Conservation (phyloP, 1,284 basidiomycete genomes). For the Exsudoporus floridanus region DNA sequence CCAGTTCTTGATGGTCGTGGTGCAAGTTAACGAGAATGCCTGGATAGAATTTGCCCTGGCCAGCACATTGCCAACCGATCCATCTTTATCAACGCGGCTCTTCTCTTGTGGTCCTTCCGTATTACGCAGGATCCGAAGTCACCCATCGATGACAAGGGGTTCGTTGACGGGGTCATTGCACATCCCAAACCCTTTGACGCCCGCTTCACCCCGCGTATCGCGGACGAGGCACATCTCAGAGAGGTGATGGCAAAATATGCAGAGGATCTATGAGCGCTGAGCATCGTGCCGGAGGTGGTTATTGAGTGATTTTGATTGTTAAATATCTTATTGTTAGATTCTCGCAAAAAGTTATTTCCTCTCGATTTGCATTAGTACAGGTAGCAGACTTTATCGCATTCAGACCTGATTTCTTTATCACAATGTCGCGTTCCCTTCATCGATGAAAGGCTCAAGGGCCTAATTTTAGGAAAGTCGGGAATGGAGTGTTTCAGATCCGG, state of each 20-base stretch:
- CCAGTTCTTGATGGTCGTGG: background rate
- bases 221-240: conserved; percentile 24
- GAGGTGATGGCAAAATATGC: conserved; percentile 28
- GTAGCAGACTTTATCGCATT: background rate
- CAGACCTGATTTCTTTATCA: background rate
- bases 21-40: conserved; percentile 1
- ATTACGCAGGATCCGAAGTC: conserved; percentile 48
- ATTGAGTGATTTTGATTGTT: background rate
- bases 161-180: conserved; percentile 57
- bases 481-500: background rate
- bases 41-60: conserved; percentile 57
- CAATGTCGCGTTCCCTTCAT: background rate
- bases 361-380: background rate
- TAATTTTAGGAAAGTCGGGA: background rate
- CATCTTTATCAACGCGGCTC: conserved; percentile 58
- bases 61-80: conserved; percentile 60
- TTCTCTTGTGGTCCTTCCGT: conserved; percentile 61
- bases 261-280: conserved; percentile 17
- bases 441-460: background rate
- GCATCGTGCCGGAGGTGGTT: background rate
- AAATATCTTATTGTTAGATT: background rate
- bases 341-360: background rate
- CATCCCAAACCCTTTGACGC: conserved; percentile 59
- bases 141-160: conserved; percentile 56
- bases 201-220: conserved; percentile 46